These are phyloP conservation scores for Neonectria magnoliae DNA, from an alignment of 2,329 filamentous ascomycete genomes.

Conservation along the genomic window DNA sequence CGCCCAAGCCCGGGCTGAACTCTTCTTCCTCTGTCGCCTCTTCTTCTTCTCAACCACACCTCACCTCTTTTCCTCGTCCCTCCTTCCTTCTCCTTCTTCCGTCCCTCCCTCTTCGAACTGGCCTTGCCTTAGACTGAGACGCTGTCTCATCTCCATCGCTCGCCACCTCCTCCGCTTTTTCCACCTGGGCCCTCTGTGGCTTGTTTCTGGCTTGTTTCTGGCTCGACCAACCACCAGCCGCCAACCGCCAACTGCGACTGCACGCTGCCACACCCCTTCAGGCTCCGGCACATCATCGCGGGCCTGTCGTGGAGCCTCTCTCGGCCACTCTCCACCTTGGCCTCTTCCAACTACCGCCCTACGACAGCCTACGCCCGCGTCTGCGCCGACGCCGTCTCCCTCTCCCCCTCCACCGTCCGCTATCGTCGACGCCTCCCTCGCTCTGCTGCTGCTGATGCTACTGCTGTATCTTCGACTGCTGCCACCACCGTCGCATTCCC, in stretches of 20 bases:
- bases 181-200: conserved; percentile 28
- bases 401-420: neutral
- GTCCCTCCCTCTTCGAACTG: neutral
- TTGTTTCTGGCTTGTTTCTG: conserved; percentile 15
- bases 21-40: conserved; percentile 1
- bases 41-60: neutral
- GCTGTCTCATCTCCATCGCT: conserved; percentile 32
- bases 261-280: neutral
- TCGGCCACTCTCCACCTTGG: conserved; percentile 4
- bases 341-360: conserved; percentile 15
- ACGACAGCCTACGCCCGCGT: neutral
- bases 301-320: conserved; percentile 17
- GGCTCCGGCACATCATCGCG: conserved; percentile 22
- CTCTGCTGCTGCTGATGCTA: neutral
- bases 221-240: conserved; percentile 4
- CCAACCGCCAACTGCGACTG: neutral
- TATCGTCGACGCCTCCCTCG: conserved; percentile 8
- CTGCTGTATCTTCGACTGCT: neutral
- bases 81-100: conserved; percentile 3
- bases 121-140: conserved; percentile 18
- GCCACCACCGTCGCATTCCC: conserved; percentile 12
- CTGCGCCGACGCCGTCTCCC: neutral
- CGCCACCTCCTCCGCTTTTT: conserved; percentile 14
- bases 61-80: neutral
- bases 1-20: neutral